These are phyloP conservation scores for Byssoonygena ceratinophila DNA, from an alignment of 2,329 filamentous ascomycete species.

Conservation along the genomic window DNA sequence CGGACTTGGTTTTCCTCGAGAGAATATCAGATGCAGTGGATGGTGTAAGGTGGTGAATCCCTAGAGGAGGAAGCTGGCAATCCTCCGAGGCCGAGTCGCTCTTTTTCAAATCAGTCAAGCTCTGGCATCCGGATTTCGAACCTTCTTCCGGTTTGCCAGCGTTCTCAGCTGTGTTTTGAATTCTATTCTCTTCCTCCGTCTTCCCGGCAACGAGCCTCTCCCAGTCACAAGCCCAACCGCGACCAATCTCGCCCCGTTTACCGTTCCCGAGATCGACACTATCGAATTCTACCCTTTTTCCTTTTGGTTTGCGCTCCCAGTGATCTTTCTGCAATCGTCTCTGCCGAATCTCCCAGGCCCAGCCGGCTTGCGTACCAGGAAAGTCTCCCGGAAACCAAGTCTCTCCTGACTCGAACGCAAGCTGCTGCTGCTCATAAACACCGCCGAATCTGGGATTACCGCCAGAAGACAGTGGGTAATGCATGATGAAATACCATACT, in stretches of 20 bases:
- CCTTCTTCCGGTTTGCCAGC: not conserved
- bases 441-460: constrained; percentile 76
- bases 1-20: constrained; percentile 20
- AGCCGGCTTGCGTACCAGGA: constrained; percentile 67
- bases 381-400: constrained; percentile 84
- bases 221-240: constrained; percentile 77
- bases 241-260: constrained; percentile 70
- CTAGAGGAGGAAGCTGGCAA: constrained; percentile 21
- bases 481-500: constrained; percentile 78
- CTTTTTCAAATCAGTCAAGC: not conserved
- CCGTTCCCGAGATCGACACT: constrained; percentile 62
- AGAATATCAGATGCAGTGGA: constrained; percentile 29
- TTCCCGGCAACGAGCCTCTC: constrained; percentile 50
- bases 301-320: constrained; percentile 71
- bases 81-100: constrained; percentile 8
- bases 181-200: not conserved
- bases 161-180: not conserved
- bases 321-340: constrained; percentile 48
- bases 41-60: constrained; percentile 34
- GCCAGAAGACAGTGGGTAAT: constrained; percentile 67
- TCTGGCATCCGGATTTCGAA: not conserved
- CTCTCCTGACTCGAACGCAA: constrained; percentile 64
- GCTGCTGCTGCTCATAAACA: constrained; percentile 64
- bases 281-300: constrained; percentile 66
- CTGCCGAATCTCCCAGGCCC: constrained; percentile 63